Evolutionary conservation across 2,329 filamentous ascomycete species (phyloP), one percentile per base, ranked within the genome.

Genomic region (Lachnellula subtilissima): DNA sequence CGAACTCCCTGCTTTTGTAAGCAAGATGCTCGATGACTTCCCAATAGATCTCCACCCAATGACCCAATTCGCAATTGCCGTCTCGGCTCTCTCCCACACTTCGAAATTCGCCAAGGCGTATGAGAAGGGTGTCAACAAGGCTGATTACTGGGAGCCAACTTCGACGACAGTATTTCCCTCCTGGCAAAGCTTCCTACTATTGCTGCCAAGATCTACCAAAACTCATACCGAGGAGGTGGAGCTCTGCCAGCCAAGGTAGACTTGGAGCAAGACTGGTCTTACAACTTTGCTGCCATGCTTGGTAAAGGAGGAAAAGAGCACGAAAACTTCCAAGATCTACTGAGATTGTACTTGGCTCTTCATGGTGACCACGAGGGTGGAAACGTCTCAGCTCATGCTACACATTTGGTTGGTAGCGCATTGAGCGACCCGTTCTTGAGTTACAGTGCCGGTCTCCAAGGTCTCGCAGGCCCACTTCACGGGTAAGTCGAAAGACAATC

Each of bases 281-380:
- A 97, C 81, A 99, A 99, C 81, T 99, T 97, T 69, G 94, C 94
- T 47, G 89, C 91, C 63, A 91, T 97, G 85, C 83, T 97, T 53
- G 93, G 93, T 69, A 96, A 95, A 78, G 84, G 87, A 50, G 91
- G 91, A 64, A 84, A 87, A 73, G 80, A 96, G 74, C 87, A 97
- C 66, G 89, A 92, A 75, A 88, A 89, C 72, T 96, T 99, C 82
- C 93, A 97, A 72, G 94, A 99, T 69, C 81, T 99, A 19, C 82
- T 99, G 61, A 85, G 94, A 65, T 78, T 99, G 35, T 99, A 99
- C 75, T 85, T 99, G 23, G 93, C 94, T 50, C 87, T 99, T 5
- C 94, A 99, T 75, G 94, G 94, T 61, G 94, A 99, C 74, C 94
- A 99, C 76, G 94, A 99, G 76, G 94, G 94, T 60, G 94, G 94